Evolutionary conservation across 2,329 filamentous ascomycete genomes (phyloP).

Genomic region (Calonectria honghensis): DNA sequence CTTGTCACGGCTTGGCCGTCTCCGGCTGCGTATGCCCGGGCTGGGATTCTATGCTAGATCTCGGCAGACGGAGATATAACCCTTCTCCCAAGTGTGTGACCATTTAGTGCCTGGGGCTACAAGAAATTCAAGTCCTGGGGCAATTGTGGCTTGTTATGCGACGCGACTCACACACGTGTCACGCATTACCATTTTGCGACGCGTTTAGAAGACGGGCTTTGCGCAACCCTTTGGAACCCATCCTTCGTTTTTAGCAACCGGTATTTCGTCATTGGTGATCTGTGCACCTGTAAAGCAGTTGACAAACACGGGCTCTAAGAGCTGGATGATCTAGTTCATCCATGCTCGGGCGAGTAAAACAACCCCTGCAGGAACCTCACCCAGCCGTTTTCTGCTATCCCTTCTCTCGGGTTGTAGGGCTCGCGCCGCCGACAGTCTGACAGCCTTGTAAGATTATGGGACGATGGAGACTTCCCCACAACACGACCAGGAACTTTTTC

Average conservation of each 20-base stretch:
- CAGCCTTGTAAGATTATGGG: conserved; percentile 11
- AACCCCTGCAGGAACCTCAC: background rate
- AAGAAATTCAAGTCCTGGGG: background rate
- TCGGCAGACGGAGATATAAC: conserved; percentile 35
- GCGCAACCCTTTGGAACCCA: background rate
- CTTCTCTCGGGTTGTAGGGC: conserved; percentile 7
- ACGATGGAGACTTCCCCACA: conserved; percentile 9
- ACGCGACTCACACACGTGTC: background rate
- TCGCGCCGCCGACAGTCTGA: background rate
- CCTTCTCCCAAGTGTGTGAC: background rate
- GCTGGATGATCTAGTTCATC: conserved; percentile 4
- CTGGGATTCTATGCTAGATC: conserved; percentile 22
- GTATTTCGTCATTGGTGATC: conserved; percentile 32
- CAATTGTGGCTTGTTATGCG: background rate
- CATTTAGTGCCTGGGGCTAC: background rate
- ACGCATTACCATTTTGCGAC: background rate
- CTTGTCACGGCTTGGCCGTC: conserved; percentile 16
- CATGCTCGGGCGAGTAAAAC: conserved; percentile 10
- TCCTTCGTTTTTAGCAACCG: conserved; percentile 5
- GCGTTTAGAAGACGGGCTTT: conserved; percentile 6
- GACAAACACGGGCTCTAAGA: conserved; percentile 14
- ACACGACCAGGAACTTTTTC: background rate
- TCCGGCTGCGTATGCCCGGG: conserved; percentile 15
- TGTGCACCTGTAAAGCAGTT: conserved; percentile 3
- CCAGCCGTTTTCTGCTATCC: conserved; percentile 13